Percentiles rank a stretch among this genome's conserved stretches.
These are phyloP conservation scores for Datura wrightii DNA, from an alignment of 257 asterid species.

Conservation along the genomic window DNA sequence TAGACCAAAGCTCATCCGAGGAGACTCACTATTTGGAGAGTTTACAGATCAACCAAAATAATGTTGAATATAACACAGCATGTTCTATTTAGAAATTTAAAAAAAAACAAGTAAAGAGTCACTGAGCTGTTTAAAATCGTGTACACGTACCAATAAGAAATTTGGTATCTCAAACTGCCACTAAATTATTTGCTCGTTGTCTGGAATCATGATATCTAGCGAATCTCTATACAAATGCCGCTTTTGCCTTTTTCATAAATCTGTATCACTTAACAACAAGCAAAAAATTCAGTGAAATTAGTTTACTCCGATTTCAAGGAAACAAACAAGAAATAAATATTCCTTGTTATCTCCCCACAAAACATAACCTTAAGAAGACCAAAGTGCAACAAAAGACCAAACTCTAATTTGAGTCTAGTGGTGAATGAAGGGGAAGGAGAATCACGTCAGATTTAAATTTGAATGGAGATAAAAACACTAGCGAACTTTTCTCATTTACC, in stretches of 20 bases:
- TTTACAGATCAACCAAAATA: background rate
- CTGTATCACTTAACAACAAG: background rate
- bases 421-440: too few species aligned
- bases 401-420: background rate
- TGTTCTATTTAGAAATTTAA: background rate
- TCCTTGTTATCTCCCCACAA: background rate
- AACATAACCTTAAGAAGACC: background rate
- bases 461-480: too few species aligned
- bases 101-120: background rate
- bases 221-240: background rate
- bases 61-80: background rate
- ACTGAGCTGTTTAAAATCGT: background rate
- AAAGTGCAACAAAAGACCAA: background rate
- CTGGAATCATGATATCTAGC: background rate
- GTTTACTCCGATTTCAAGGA: background rate
- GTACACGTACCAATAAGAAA: background rate
- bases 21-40: background rate
- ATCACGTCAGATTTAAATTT: too few species aligned
- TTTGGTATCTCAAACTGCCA: background rate
- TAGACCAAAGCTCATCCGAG: background rate
- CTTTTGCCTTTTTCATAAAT: background rate
- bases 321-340: background rate
- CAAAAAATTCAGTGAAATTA: background rate
- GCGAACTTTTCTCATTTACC: too few species aligned
- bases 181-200: background rate